Conservation (phyloP, 768 basidiomycete species). For the Amanita subjunquillea region DNA sequence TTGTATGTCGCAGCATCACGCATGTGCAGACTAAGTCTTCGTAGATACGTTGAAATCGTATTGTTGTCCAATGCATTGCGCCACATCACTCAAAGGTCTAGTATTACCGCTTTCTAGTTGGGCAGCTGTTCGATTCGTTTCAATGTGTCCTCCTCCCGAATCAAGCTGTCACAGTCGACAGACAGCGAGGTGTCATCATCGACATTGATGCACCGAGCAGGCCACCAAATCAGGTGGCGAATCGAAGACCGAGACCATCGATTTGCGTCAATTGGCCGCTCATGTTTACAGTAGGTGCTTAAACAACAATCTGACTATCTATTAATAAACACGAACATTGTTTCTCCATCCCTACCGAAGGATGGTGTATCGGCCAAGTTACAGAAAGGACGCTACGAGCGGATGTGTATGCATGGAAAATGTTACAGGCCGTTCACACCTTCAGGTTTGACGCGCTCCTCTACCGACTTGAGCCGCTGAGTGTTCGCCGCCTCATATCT, state of each 20-base stretch:
- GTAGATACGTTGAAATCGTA: neutral
- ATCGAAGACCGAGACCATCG: conserved; percentile 15
- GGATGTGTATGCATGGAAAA: conserved; percentile 45
- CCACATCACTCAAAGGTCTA: neutral
- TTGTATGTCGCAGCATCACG: neutral
- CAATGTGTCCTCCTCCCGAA: conserved; percentile 28
- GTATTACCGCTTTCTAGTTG: conserved; percentile 25
- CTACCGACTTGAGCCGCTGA: neutral
- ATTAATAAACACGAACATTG: conserved; percentile 21
- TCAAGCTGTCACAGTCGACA: conserved; percentile 39
- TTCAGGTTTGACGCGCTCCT: conserved; percentile 31
- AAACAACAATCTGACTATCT: neutral
- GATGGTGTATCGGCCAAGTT: conserved; percentile 48
- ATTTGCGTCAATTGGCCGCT: conserved; percentile 34
- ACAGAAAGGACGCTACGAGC: conserved; percentile 50
- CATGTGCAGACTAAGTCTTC: neutral
- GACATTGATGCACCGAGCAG: neutral
- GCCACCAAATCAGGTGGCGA: neutral
- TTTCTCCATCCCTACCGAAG: conserved; percentile 35
- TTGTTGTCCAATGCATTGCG: neutral
- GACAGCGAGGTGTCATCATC: conserved; percentile 31
- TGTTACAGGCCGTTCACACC: conserved; percentile 51
- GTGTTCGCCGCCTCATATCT: neutral
- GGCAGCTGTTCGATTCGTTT: conserved; percentile 41
- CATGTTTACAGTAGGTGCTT: conserved; percentile 20